Evolutionary conservation across 306 rosid species (phyloP), one percentile per base, ranked within the genome.

Genomic region (Acmispon strigosus): DNA sequence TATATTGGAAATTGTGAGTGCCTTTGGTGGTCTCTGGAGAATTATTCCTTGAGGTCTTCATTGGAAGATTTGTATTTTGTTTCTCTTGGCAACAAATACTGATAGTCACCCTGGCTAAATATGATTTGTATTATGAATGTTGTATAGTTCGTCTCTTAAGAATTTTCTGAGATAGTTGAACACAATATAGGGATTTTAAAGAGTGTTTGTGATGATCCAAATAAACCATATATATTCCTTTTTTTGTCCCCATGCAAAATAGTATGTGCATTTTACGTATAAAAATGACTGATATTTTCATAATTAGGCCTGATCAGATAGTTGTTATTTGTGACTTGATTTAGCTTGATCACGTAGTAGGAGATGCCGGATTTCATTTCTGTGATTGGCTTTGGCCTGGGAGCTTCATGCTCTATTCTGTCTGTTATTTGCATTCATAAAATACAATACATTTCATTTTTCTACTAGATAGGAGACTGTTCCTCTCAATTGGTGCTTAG

Each of bases 101-200:
- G 67, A 22, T 17, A 55, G 66, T 65, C 69, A 8, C 49, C 69
- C 69, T 64, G 70, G 76, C 63, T 70, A 65, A 59, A 55, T 69
- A 67, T 55, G 61, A 22, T 68, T 34, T 69, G 70, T 62, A 55
- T 29, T 55, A 70, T 62, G 62, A 53, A 9, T 9, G 70, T 66
- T 83, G 84, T 79, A 75, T 72, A 75, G 76, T 61, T 64, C 32
- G 17, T 52, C 50, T 75, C 42, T 62, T 69, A 16, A 56, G 37
- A 69, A 50, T 48, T 14, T 55, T 68, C 29, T 10, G 67, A 56
- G 57, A 62, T 36, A 53, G 45, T 53, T 36, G 6, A 5, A 32
- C 37, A 66, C 62, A 62, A 53, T 62, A 66, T 45, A 76, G 39
- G 73, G 36, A 24, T 49, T 41, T 11, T 70, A 66, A 66, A 7